phyloP scores from a whole-genome alignment of 768 basidiomycete genomes.

The Boletus bicolor region DNA sequence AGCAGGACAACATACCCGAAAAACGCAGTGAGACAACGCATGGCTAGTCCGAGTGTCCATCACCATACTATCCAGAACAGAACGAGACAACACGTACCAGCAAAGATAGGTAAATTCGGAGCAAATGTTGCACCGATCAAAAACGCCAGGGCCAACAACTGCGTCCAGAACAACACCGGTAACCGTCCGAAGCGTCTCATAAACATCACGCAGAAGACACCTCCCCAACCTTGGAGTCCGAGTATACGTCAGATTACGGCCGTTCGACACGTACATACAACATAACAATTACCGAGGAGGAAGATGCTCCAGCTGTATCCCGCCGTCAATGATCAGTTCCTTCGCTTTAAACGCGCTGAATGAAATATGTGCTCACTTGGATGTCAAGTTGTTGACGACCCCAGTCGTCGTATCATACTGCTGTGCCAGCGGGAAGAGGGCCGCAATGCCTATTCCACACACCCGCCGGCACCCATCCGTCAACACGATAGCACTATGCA shows the following conservation, averaged over 20 bases:
- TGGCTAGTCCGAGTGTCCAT: constrained; percentile 15
- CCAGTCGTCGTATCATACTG: constrained; percentile 45
- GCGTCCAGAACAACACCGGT: constrained; percentile 32
- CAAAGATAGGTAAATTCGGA: constrained; percentile 44
- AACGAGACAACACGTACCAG: constrained; percentile 30
- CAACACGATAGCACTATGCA: neutral
- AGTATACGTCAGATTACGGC: constrained; percentile 5
- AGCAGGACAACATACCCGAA: constrained; percentile 24
- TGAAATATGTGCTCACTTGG: constrained; percentile 27
- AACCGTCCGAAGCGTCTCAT: constrained; percentile 30
- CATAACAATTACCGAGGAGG: constrained; percentile 33
- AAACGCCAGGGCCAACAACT: constrained; percentile 44
- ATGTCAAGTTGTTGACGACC: constrained; percentile 51
- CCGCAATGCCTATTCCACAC: constrained; percentile 43
- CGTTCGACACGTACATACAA: neutral
- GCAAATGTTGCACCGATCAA: constrained; percentile 51
- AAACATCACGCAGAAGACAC: constrained; percentile 29
- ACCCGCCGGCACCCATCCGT: neutral
- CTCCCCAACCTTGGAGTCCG: constrained; percentile 26
- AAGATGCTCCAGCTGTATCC: constrained; percentile 45
- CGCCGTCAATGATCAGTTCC: constrained; percentile 1
- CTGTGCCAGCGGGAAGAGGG: constrained; percentile 44
- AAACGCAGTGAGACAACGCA: constrained; percentile 33
- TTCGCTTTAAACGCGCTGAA: neutral
- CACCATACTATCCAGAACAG: neutral